These are phyloP conservation scores for Calycina marina DNA, from an alignment of 2,329 filamentous ascomycete species.

Conservation along the genomic window DNA sequence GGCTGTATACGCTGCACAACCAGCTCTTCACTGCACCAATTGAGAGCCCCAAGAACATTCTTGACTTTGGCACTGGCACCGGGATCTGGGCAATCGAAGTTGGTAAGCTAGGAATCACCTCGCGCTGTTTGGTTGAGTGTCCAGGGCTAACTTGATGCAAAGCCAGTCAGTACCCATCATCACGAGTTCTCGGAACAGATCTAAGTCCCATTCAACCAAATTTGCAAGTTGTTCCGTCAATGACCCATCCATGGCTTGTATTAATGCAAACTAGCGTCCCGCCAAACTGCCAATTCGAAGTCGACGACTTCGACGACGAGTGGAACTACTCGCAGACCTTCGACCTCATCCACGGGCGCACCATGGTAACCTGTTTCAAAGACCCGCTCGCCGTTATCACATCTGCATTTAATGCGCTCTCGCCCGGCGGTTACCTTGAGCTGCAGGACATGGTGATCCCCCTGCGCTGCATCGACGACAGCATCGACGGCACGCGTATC, in stretches of 20 bases:
- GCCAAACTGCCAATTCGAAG: conserved; percentile 24
- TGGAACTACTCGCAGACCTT: conserved; percentile 33
- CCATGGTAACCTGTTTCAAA: conserved; percentile 7
- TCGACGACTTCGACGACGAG: conserved; percentile 35
- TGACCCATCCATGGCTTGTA: not conserved
- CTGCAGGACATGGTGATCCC: conserved; percentile 8
- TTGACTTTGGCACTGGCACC: conserved; percentile 26
- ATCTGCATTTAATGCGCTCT: conserved; percentile 4
- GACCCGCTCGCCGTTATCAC: conserved; percentile 5
- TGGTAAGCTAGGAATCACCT: conserved; percentile 1
- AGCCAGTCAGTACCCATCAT: conserved; percentile 15
- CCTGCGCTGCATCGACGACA: conserved; percentile 9
- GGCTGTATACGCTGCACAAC: conserved; percentile 9
- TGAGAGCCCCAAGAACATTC: conserved; percentile 20
- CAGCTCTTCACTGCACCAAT: conserved; percentile 16
- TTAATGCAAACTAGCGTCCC: conserved; percentile 1
- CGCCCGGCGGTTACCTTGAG: conserved; percentile 10
- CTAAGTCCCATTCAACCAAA: conserved; percentile 17
- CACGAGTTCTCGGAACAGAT: conserved; percentile 16
- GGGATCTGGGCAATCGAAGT: conserved; percentile 1
- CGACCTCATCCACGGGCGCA: conserved; percentile 30
- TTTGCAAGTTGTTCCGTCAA: conserved; percentile 4
- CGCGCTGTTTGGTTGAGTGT: too few species aligned
- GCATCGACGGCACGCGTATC: conserved; percentile 11
- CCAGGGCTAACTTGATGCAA: not conserved